phyloP scores from a whole-genome alignment of 2,329 filamentous ascomycete species.

The Monilinia vaccinii-corymbosi region DNA sequence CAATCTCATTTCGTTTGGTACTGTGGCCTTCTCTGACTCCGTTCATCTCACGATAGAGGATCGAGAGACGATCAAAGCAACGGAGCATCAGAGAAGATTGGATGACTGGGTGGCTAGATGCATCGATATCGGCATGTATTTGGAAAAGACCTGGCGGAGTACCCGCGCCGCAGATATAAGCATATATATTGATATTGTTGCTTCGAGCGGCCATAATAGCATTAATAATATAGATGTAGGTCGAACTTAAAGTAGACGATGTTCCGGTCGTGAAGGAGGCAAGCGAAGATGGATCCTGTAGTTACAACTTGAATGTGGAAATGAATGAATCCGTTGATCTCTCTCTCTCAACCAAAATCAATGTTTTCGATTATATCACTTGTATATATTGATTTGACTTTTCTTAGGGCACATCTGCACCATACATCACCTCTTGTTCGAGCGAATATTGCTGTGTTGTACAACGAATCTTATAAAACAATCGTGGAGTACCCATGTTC shows the following conservation, averaged over 20 bases:
- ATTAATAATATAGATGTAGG: background rate
- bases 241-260: background rate
- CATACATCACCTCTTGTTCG: constrained; percentile 13
- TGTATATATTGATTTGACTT: background rate
- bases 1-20: background rate
- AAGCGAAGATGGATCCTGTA: background rate
- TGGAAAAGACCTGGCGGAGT: background rate
- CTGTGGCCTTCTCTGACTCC: background rate
- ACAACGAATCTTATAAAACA: constrained; percentile 14
- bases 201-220: background rate
- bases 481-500: constrained; percentile 20
- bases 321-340: background rate
- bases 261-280: background rate
- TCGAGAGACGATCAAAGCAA: background rate
- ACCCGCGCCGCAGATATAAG: background rate
- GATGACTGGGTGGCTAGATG: background rate
- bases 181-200: background rate
- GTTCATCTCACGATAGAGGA: background rate
- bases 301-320: no score
- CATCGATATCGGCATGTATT: background rate
- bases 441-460: constrained; percentile 26
- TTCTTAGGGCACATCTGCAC: background rate
- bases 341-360: no score
- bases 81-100: background rate
- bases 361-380: no score